These are phyloP conservation scores for Aspergillus bertholletiae DNA, from an alignment of 495 filamentous ascomycete genomes.

Conservation along the genomic window DNA sequence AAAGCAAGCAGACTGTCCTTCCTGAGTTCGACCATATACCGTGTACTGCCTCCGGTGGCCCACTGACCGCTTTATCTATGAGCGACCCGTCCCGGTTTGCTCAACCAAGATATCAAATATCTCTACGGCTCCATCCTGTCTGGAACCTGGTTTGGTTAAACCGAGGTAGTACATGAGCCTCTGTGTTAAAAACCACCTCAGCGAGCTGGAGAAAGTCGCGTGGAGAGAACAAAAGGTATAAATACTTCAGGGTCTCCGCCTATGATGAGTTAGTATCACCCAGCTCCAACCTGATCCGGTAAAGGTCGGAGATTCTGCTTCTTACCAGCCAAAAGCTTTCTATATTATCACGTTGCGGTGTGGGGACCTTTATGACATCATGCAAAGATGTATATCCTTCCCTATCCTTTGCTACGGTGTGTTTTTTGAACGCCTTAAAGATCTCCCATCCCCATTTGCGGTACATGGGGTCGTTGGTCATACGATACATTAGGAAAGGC, in stretches of 20 bases:
- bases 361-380: constrained; percentile 7
- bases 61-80: neutral
- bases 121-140: neutral
- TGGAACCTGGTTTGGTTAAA: neutral
- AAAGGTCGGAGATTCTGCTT: neutral
- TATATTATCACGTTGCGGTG: constrained; percentile 63
- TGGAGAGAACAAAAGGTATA: constrained; percentile 75
- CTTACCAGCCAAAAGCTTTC: constrained; percentile 72
- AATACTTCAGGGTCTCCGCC: constrained; percentile 85
- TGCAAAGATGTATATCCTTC: constrained; percentile 34
- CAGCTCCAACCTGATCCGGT: too few relatives aligned
- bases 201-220: neutral
- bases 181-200: neutral
- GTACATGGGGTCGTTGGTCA: constrained; percentile 75
- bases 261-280: neutral
- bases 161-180: constrained; percentile 1
- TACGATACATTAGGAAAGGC: constrained; percentile 84
- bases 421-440: constrained; percentile 74
- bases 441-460: constrained; percentile 89
- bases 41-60: too few relatives aligned
- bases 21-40: too few relatives aligned
- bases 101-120: too few relatives aligned
- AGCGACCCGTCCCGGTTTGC: neutral
- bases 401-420: constrained; percentile 62
- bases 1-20: too few relatives aligned